Base-by-base conservation (phyloP, 108 stramenopile species). In the Nannochloropsis oceanica region DNA sequence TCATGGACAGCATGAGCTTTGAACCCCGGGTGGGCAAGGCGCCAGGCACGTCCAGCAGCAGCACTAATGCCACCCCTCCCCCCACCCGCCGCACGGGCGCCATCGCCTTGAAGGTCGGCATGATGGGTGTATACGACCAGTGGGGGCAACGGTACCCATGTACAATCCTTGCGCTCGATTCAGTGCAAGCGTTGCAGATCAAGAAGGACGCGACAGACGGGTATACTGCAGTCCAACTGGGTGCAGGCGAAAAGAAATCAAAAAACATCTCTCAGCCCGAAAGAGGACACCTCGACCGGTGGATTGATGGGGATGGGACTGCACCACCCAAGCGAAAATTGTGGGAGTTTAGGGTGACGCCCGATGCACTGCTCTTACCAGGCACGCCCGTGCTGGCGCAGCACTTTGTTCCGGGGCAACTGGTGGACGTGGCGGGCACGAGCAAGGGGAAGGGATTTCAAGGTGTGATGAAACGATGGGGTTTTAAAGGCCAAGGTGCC, bases 351-450 rank as follows among this genome's bases (percentile, higher is more conserved):
- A 83, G 87, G 8, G 93, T 93, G 25, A 83, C 87, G 42, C 43
- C 80, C 25, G 91, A 92, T n/a, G 92, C 93, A 81, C 79, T 98
- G 82, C 92, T 95, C n/a, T 92, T 92, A 0, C 86, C 94, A 26
- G 94, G 95, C 34, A 92, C 96, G 24, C 88, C 81, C 42, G 93
- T 99, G 80, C 92, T 93, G 86, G 96, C 98, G 11, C 88, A 94
- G 22, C 99, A 99, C 86, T 99, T 99, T 92, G 91, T 96, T 22
- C 95, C 97, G 0, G 99, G 99, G 44, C 98, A 99, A 91, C 92
- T 94, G 86, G 94, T 99, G 1, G 99, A 99, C 89, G 92, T 97
- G 26, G 82, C 92, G 12, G 98, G 95, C 43, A 94, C 87, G 13
- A 93, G 92, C 87, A 97, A 96, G 89, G 99, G 99, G 59, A 99